Base-by-base conservation (phyloP, 805 yeast genomes). In the Zygosaccharomyces siamensis region DNA sequence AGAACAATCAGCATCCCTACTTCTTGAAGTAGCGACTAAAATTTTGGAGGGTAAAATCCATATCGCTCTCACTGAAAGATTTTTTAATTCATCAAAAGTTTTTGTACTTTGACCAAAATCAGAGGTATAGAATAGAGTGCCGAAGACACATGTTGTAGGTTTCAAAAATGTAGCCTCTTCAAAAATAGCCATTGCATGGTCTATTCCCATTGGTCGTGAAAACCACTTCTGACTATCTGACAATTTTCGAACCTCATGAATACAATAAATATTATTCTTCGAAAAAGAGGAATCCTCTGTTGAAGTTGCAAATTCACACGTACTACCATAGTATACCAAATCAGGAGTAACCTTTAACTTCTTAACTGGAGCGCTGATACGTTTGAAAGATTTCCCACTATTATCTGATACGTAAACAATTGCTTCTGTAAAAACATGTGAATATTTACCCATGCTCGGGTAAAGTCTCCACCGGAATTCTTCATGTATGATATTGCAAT, bases 81-180 rank as follows among this genome's bases (percentile, higher is more conserved):
- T 58, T 44, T 60, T 45, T 12, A 62, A 57, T 10, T 47, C 38
- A 6, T 67, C 68, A 51, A 78, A 68, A 14, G 56, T 49, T 12
- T 58, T 53, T 78, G 83, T 77, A 1, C 72, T 56, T 42, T 65
- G 64, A 14, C 84, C 86, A 48, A 67, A 64, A 57, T 81, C 81
- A n/a, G 56, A 59, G 3, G 85, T 75, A 12, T 39, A 39, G 24
- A 39, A 39, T 8, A 14, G 20, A 20, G 20, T 39, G 14, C 16
- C 14, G 3, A 38, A 3, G 10, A 28, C 23, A 14, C 7, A 24
- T 8, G 7, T 18, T 12, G 11, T 24, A 4, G 41, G 41, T 23
- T 38, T 14, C 16, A 23, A 21, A 38, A 48, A 14, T 4, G 42
- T 40, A 7, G 1, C 21, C 14, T 38, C 27, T 21, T 38, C n/a